phyloP scores from a whole-genome alignment of 495 filamentous ascomycete genomes.

The Thermothielavioides terrestris region DNA sequence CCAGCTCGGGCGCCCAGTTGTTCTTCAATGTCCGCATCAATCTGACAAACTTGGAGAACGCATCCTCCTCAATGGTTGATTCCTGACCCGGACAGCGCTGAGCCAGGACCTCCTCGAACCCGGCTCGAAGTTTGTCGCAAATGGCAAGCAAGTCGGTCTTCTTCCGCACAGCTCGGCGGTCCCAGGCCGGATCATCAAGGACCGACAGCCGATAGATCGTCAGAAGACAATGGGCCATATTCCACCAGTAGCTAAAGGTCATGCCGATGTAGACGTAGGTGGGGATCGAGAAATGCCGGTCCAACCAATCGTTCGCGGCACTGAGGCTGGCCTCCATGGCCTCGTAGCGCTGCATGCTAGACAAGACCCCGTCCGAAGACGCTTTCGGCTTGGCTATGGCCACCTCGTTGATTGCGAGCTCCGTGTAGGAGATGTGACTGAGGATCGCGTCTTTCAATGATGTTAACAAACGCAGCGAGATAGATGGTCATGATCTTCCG shows the following conservation, averaged over 20 bases:
- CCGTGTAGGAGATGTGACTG: slow-evolving; percentile 31
- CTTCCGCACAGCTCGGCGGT: slow-evolving; percentile 20
- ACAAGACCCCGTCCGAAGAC: slow-evolving; percentile 1
- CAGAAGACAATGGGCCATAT: slow-evolving; percentile 23
- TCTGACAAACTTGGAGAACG: slow-evolving; percentile 13
- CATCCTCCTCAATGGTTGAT: slow-evolving; percentile 14
- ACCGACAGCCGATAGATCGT: slow-evolving; percentile 22
- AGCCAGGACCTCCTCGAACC: slow-evolving; percentile 12
- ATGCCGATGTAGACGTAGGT: slow-evolving; percentile 19
- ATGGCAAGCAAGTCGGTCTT: slow-evolving; percentile 25
- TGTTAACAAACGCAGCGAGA: neutral
- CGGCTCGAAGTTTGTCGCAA: slow-evolving; percentile 21
- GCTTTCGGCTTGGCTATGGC: slow-evolving; percentile 22
- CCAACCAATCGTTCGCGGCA: slow-evolving; percentile 18
- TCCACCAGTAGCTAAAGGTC: slow-evolving; percentile 24
- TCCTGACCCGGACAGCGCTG: slow-evolving; percentile 4
- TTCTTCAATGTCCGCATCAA: slow-evolving; percentile 14
- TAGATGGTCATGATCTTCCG: neutral
- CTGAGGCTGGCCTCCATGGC: slow-evolving; percentile 21
- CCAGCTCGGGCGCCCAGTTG: slow-evolving; percentile 12
- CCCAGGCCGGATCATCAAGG: slow-evolving; percentile 31
- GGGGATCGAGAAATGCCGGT: slow-evolving; percentile 24
- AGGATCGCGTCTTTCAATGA: slow-evolving; percentile 29
- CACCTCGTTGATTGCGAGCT: slow-evolving; percentile 38
- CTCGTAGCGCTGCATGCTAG: slow-evolving; percentile 24